Evolutionary conservation across 805 yeast genomes (phyloP).

Genomic region (Brettanomyces sp.): DNA sequence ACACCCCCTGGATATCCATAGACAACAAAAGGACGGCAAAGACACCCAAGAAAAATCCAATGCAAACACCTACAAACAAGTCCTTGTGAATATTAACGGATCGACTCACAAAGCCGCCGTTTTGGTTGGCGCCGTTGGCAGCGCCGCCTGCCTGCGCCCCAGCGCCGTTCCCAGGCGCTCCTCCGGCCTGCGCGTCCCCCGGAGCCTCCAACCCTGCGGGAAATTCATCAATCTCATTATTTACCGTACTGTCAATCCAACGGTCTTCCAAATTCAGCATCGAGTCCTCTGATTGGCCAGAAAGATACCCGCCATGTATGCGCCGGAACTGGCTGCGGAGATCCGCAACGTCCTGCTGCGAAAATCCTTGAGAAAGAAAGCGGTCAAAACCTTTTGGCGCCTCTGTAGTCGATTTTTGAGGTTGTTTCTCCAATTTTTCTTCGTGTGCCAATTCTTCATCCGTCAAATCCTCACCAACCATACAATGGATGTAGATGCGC

Average conservation of each 20-base stretch:
- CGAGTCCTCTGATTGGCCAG: constrained; percentile 33
- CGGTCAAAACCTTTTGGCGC: constrained; percentile 83
- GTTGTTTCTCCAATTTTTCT: constrained; percentile 47
- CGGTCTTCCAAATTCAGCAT: constrained; percentile 68
- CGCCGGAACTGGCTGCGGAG: constrained; percentile 66
- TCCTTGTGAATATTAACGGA: constrained; percentile 43
- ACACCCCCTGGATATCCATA: constrained; percentile 44
- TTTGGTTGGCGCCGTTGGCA: not conserved
- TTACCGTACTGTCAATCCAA: constrained; percentile 77
- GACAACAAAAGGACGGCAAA: constrained; percentile 55
- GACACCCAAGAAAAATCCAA: constrained; percentile 73
- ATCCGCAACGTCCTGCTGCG: constrained; percentile 64
- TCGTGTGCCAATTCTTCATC: constrained; percentile 51
- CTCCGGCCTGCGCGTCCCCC: not conserved
- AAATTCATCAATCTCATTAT: constrained; percentile 39
- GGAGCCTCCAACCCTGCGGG: constrained; percentile 22
- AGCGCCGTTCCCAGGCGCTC: constrained; percentile 3
- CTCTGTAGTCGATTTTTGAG: constrained; percentile 44
- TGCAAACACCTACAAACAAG: constrained; percentile 54
- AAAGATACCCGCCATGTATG: constrained; percentile 44
- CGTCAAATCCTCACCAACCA: constrained; percentile 58
- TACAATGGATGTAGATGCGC: constrained; percentile 65
- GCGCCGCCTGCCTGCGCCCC: constrained; percentile 13
- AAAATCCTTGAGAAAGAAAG: constrained; percentile 72
- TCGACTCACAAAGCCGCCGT: constrained; percentile 17